A percentile compares a stretch with the other conserved stretches of the same genome.
phyloP scores from a whole-genome alignment of 163 green algal species.

The Chlamydomonas reinhardtii region DNA sequence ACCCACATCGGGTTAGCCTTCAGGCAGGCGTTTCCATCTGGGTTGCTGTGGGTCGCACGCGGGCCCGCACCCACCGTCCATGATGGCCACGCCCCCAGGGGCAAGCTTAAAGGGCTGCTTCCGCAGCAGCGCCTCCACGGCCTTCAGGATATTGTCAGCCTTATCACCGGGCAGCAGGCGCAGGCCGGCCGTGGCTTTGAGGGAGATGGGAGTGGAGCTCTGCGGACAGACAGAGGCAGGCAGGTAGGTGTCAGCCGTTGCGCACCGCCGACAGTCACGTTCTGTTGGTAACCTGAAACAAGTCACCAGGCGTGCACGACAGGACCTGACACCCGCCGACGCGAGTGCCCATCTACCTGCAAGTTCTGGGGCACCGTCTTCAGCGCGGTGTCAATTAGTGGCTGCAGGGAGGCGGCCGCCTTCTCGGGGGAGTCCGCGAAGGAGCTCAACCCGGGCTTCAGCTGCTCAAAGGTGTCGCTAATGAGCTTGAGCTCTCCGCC shows the following conservation, averaged over 20 bases:
- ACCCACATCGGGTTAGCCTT: not conserved
- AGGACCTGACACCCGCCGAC: not conserved
- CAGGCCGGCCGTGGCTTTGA: conserved; percentile 96
- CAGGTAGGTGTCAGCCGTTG: no score
- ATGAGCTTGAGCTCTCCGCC: conserved; percentile 75
- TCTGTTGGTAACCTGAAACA: not conserved
- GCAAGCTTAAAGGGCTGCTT: conserved; percentile 84
- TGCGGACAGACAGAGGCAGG: conserved; percentile 33
- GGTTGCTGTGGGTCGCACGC: no score
- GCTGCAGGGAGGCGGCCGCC: conserved; percentile 84
- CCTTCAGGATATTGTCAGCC: conserved; percentile 88
- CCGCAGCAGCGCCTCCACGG: conserved; percentile 64
- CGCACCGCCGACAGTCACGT: not conserved
- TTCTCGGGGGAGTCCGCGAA: conserved; percentile 82
- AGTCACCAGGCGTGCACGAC: no score
- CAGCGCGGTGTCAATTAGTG: conserved; percentile 87
- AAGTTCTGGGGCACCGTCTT: conserved; percentile 82
- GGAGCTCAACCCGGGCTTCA: conserved; percentile 95
- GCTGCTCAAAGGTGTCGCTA: conserved; percentile 93
- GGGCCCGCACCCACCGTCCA: conserved; percentile 80
- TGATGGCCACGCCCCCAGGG: conserved; percentile 85
- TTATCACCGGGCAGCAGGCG: conserved; percentile 90
- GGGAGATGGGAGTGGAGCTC: conserved; percentile 79
- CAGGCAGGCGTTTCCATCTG: no score
- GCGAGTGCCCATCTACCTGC: conserved; percentile 54